Base-by-base conservation (phyloP, 2,329 filamentous ascomycete species). In the Xylariaceae sp. region DNA sequence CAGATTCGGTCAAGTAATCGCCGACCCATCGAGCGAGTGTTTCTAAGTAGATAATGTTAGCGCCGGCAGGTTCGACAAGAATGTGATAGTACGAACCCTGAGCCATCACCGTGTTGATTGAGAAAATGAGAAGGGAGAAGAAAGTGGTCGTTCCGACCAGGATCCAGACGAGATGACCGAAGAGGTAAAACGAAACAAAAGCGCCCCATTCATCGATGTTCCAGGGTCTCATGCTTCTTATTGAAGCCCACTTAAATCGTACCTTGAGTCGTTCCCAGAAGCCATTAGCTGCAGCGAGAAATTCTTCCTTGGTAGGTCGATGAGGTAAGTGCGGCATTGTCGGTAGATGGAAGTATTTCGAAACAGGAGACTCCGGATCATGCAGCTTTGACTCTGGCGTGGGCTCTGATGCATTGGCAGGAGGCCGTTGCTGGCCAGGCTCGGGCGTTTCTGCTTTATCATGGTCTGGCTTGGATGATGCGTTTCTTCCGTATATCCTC, bases 71-170 rank as follows among this genome's bases (percentile, higher is more conserved):
- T 9, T 9, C 1, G 2, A 30, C 26, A 40, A 37, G 41, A 2
- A 39, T 43, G n/a, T 26, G 5, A 35, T 12, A 29, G 12, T 57
- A 66, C 79, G 61, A 75, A 88, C 87, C 87, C 78, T 99, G 94
- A 2, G 94, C 94, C 73, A 97, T 88, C 34, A 97, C 91, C 0
- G 92, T 97, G 70, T 99, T 99, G 66, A 97, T 89, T 6, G 89
- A 83, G 62, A 96, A 82, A 52, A 99, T 95, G 19, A 92, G 74
- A 53, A 97, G 76, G 4, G 92, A 96, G 71, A 97, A 91, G 72
- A 99, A 99, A 0, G 94, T 97, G 0, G 94, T 99, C 0, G 94
- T 99, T 51, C 94, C 94, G 32, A 97, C 80, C n/a, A 97, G 80
- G 63, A 99, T 83, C 94, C 94, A 99, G 8, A 96, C 81, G 6